Evolutionary conservation across 139 green algal genomes (phyloP), one percentile per base, ranked within the genome.

Genomic region (Micractinium conductrix): DNA sequence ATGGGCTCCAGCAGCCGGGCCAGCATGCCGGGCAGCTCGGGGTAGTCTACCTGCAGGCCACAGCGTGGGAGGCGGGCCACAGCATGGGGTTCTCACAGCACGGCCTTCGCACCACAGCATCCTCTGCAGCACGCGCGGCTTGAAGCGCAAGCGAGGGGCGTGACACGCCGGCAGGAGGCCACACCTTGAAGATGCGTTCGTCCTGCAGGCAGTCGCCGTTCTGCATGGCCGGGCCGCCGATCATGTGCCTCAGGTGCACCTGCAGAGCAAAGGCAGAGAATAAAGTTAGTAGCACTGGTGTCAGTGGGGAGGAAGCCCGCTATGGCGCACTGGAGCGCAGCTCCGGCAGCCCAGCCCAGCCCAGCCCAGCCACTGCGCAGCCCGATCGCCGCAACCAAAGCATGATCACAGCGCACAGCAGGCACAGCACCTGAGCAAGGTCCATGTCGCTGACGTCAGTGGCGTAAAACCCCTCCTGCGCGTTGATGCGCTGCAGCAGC

Each of bases 241-340:
- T 93, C 76, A 99, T 86, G 85, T 99, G 95, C 4, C 97, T 82
- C 84, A 99, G 81, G 89, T 99, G 97, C 43, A 91, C 84, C 87
- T 95, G 90, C 12, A 68, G 53, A 0, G 67, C 30, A 44, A 45
- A 50, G 5, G 28, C 33, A 74, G 37, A 17, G 7, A 50, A 4
- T 12, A n/a, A n/a, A n/a, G 21, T 28, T 69, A 3, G 19, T 2
- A 69, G 62, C 3, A 9, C 26, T 69, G 10, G 62, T 62, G 19
- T 30, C 24, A 62, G 8, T 2, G 53, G 26, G 53, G 53, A 22
- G 48, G 14, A 58, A 58, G 12, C 12, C 48, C 10, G 14, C 48
- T 58, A 58, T 10, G 48, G 14, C 12, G 14, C 14, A 58, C 12
- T 22, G 48, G n/a, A n/a, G n/a, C n/a, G n/a, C n/a, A n/a, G n/a